Conservation (phyloP, 495 filamentous ascomycete species). For the Lasiosphaeriaceae sp. region DNA sequence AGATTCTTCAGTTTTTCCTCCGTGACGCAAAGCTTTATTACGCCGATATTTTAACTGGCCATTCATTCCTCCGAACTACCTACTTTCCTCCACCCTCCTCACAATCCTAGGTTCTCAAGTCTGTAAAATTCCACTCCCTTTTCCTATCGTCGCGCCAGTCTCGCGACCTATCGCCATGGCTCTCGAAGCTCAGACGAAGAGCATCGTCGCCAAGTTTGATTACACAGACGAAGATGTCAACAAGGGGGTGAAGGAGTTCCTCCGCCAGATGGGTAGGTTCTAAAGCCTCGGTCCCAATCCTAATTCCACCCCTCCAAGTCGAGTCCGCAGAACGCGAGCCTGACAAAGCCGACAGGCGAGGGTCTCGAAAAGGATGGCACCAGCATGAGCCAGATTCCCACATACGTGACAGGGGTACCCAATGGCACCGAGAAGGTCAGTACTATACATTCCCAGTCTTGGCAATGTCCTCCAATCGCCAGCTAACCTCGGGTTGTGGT, state of each 20-base stretch:
- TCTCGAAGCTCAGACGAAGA: constrained; percentile 68
- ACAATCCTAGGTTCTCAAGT: constrained; percentile 19
- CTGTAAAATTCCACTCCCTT: constrained; percentile 46
- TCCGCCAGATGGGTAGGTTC: constrained; percentile 71
- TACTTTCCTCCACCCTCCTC: constrained; percentile 39
- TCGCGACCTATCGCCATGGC: constrained; percentile 50
- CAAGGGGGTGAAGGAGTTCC: constrained; percentile 76
- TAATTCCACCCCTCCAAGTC: no score
- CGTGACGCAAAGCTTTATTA: constrained; percentile 32
- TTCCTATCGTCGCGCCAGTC: constrained; percentile 42
- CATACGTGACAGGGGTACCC: constrained; percentile 90
- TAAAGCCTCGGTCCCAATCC: neutral
- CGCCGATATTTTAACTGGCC: constrained; percentile 30
- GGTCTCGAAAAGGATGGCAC: constrained; percentile 75
- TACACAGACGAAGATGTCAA: constrained; percentile 76
- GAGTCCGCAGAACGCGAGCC: neutral
- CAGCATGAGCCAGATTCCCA: constrained; percentile 90
- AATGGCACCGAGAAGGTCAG: constrained; percentile 92
- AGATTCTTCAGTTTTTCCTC: constrained; percentile 29
- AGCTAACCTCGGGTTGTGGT: constrained; percentile 11
- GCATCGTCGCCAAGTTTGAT: constrained; percentile 81
- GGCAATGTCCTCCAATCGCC: neutral
- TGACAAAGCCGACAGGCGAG: constrained; percentile 51
- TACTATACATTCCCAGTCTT: neutral
- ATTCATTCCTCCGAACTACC: constrained; percentile 28